Evolutionary conservation across 225 moss, liverwort and hornwort genomes (phyloP).

Genomic region (Ulota crispa): DNA sequence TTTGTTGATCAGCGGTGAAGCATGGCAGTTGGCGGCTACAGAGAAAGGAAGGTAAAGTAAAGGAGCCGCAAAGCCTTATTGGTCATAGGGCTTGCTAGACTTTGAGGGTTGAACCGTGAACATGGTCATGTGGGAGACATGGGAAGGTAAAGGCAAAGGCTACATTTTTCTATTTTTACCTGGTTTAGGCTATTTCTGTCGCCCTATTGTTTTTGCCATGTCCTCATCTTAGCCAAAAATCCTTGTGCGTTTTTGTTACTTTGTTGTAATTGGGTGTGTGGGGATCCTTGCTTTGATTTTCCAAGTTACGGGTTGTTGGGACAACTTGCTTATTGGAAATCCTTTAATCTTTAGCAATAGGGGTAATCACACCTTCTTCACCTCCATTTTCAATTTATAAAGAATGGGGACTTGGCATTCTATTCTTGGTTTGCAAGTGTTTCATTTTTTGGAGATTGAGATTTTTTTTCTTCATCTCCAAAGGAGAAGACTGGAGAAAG

Average conservation of each 20-base stretch:
- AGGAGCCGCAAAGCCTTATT: neutral
- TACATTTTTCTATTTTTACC: neutral
- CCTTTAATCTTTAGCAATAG: too few species aligned
- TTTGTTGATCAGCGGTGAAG: fast-evolving
- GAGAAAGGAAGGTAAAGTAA: neutral
- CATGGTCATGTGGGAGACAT: neutral
- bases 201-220: neutral
- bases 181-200: neutral
- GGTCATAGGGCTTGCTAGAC: neutral
- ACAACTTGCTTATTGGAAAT: neutral
- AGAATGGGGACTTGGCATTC: too few species aligned
- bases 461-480: too few species aligned
- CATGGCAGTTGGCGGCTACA: fast-evolving
- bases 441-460: too few species aligned
- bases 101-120: neutral
- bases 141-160: too few species aligned
- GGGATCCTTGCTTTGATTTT: neutral
- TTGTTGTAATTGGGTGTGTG: neutral
- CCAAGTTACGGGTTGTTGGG: neutral
- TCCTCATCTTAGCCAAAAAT: conserved; percentile 3
- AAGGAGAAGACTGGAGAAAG: too few species aligned
- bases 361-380: too few species aligned
- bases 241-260: neutral
- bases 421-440: too few species aligned
- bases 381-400: too few species aligned